Base-by-base conservation (phyloP, 495 filamentous ascomycete species). In the Annulohypoxylon maeteangense region DNA sequence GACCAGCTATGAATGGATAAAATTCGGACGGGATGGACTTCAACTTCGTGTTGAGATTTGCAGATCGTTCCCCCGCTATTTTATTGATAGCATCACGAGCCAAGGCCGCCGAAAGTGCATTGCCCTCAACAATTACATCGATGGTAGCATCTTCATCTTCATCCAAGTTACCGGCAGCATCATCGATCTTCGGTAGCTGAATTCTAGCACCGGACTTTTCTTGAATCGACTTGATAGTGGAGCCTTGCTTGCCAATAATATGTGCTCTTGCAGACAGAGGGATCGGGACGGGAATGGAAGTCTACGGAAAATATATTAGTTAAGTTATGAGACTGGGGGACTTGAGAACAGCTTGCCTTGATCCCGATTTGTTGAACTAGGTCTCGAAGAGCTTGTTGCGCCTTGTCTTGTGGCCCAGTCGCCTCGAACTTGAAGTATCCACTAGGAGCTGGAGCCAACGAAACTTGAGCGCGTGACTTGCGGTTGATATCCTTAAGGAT, bases 1-100 rank as follows among this genome's bases (percentile, higher is more conserved):
- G 87, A 23, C 94, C 94, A 23, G 92, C 90, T 77, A 99, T 92
- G 83, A 98, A 98, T 12, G 95, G 96, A 80, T 93, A 99, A 78
- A 92, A 96, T 76, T 97, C 93, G 18, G 94, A 89, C 2, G 94
- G 95, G 64, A 98, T 90, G 14, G 90, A 86, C 78, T 89, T 90
- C 66, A 99, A 78, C 36, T 89, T 89, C 31, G 92, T 79, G 79
- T 85, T 95, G 75, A 95, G 90, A 72, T 89, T 93, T 16, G 93
- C 90, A 16, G 90, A 90, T 25, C 92, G 90, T 79, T 97, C 94
- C 72, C 90, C 91, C 22, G 92, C 92, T 75, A 98, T 97, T 58
- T 87, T 87, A 71, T 90, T 86, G 64, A 99, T 93, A 59, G 90
- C 89, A n/a, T 89, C 87, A 48, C 88, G 87, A 40, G 96, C 95